Evolutionary conservation across 345 rosid genomes (phyloP).

Genomic region (Brassica juncea): DNA sequence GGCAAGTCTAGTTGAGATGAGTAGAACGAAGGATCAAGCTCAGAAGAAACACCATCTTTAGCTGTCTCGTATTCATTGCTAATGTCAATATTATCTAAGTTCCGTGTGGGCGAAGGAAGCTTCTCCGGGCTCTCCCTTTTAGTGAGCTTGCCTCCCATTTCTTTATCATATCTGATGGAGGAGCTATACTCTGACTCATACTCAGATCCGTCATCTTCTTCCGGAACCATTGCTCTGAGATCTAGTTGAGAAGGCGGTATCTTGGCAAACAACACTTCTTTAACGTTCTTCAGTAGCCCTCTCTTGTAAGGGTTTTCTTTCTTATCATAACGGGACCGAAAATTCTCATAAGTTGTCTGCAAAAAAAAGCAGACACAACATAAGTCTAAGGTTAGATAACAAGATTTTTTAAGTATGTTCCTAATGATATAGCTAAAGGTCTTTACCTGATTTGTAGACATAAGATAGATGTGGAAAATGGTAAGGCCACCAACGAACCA

Average conservation of each 20-base stretch:
- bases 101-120: neutral
- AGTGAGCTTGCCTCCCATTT: slow-evolving; percentile 31
- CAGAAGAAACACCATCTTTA: slow-evolving; percentile 23
- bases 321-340: slow-evolving; percentile 65
- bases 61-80: neutral
- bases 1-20: slow-evolving; percentile 15
- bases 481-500: slow-evolving; percentile 99
- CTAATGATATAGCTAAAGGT: neutral
- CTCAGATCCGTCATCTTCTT: slow-evolving; percentile 36
- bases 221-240: slow-evolving; percentile 62
- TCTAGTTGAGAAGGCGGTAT: slow-evolving; percentile 77
- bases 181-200: slow-evolving; percentile 36
- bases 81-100: neutral
- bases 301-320: slow-evolving; percentile 69
- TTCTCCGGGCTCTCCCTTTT: slow-evolving; percentile 31
- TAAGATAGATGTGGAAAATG: slow-evolving; percentile 76
- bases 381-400: neutral
- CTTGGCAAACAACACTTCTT: slow-evolving; percentile 64
- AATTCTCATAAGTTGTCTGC: slow-evolving; percentile 96
- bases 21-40: neutral
- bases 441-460: slow-evolving; percentile 84
- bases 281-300: slow-evolving; percentile 67
- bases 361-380: slow-evolving; percentile 24
- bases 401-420: neutral
- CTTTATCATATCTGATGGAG: slow-evolving; percentile 29